These are phyloP conservation scores for Lactarius vividus DNA, from an alignment of 768 basidiomycete species.

Conservation along the genomic window DNA sequence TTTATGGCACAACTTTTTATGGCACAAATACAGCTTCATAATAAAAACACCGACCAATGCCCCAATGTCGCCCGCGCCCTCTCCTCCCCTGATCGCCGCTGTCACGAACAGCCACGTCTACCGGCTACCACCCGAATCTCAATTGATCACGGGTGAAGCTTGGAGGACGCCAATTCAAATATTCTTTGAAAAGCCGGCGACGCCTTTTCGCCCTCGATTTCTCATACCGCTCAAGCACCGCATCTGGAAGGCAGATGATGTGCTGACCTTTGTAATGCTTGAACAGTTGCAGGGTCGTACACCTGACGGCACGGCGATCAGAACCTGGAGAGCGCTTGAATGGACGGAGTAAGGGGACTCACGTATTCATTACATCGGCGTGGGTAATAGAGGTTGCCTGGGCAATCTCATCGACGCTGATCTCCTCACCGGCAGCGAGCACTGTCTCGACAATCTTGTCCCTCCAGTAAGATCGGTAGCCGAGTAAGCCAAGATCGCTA, in stretches of 20 bases:
- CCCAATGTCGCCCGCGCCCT: background rate
- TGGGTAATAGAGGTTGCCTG: slow-evolving; percentile 94
- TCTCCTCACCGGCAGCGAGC: slow-evolving; percentile 61
- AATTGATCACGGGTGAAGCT: slow-evolving; percentile 88
- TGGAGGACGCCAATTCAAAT: slow-evolving; percentile 92
- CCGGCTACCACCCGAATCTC: slow-evolving; percentile 55
- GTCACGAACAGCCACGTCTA: slow-evolving; percentile 24
- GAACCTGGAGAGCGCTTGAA: background rate
- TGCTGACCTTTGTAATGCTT: slow-evolving; percentile 96
- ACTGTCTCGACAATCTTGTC: slow-evolving; percentile 93
- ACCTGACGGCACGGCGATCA: slow-evolving; percentile 46
- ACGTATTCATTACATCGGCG: slow-evolving; percentile 98
- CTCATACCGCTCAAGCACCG: slow-evolving; percentile 87
- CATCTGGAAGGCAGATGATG: slow-evolving; percentile 87
- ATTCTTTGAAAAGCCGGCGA: slow-evolving; percentile 73
- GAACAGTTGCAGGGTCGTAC: slow-evolving; percentile 90
- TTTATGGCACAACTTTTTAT: background rate
- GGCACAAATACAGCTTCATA: slow-evolving; percentile 18
- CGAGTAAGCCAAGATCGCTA: slow-evolving; percentile 86
- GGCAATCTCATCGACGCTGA: slow-evolving; percentile 96
- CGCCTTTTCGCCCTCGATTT: slow-evolving; percentile 77
- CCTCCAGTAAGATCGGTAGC: slow-evolving; percentile 96
- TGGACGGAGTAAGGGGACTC: slow-evolving; percentile 37
- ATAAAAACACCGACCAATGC: background rate
- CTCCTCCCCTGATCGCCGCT: slow-evolving; percentile 12